Percentiles rank a stretch among this genome's conserved stretches.
These are phyloP conservation scores for Hypoxylon sp. DNA, from an alignment of 2,329 filamentous ascomycete genomes.

Conservation along the genomic window DNA sequence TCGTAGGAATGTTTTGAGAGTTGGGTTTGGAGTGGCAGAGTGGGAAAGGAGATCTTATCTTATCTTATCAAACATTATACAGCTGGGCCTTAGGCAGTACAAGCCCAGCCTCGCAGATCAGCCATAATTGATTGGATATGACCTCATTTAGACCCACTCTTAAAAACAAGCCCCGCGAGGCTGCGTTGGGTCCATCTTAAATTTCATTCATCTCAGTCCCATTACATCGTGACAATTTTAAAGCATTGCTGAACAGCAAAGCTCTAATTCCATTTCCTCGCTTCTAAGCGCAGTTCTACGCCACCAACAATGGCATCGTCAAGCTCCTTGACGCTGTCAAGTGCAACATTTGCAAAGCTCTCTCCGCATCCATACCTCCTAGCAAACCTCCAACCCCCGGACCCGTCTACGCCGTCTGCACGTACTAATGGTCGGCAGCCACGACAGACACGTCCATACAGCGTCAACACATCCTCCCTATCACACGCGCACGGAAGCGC, in stretches of 20 bases:
- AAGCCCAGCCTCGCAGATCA: slow-evolving; percentile 23
- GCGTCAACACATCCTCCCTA: slow-evolving; percentile 85
- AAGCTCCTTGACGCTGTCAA: slow-evolving; percentile 64
- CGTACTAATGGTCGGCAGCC: slow-evolving; percentile 87
- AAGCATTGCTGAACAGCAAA: slow-evolving; percentile 23
- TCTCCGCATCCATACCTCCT: slow-evolving; percentile 91
- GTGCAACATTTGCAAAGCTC: slow-evolving; percentile 88
- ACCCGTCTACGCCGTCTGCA: slow-evolving; percentile 67
- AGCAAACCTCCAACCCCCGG: slow-evolving; percentile 80
- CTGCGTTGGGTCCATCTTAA: slow-evolving; percentile 29
- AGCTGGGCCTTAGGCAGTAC: background rate
- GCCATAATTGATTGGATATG: slow-evolving; percentile 26
- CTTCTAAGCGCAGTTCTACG: background rate
- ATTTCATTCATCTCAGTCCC: slow-evolving; percentile 26
- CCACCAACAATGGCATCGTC: slow-evolving; percentile 54
- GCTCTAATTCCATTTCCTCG: background rate
- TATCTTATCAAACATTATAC: slow-evolving; percentile 24
- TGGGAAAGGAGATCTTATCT: slow-evolving; percentile 9
- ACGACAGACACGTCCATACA: slow-evolving; percentile 77
- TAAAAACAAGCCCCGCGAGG: slow-evolving; percentile 34
- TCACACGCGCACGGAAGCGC: slow-evolving; percentile 92
- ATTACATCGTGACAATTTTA: slow-evolving; percentile 22
- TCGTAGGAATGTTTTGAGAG: slow-evolving; percentile 9
- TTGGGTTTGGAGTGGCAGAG: slow-evolving; percentile 1
- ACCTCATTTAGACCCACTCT: slow-evolving; percentile 1